Conservation (phyloP, 1,139 yeast species). For the Magnusiomyces paraingens region DNA sequence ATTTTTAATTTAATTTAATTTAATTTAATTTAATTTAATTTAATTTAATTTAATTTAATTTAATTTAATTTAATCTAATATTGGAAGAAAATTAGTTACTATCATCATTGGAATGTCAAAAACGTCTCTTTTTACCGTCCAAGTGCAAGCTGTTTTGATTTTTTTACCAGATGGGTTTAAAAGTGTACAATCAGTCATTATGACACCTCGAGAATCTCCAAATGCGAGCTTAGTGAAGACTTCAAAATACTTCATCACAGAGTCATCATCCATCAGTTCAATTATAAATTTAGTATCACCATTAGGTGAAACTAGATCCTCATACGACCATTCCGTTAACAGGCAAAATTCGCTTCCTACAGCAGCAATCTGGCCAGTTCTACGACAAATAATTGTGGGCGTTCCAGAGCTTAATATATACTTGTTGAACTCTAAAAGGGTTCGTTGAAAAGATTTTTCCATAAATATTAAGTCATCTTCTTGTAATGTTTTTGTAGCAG, state of each 20-base stretch:
- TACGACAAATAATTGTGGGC: conserved; percentile 90
- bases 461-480: conserved; percentile 88
- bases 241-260: conserved; percentile 85
- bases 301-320: conserved; percentile 18
- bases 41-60: too few species aligned
- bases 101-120: conserved; percentile 97
- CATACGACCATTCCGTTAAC: conserved; percentile 58
- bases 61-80: conserved; percentile 11
- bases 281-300: conserved; percentile 58
- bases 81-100: conserved; percentile 51
- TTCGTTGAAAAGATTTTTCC: conserved; percentile 92
- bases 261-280: conserved; percentile 79
- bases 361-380: conserved; percentile 93
- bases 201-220: conserved; percentile 81
- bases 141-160: conserved; percentile 71
- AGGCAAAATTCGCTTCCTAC: conserved; percentile 88
- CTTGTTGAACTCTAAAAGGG: conserved; percentile 77
- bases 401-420: conserved; percentile 81
- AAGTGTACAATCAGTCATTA: conserved; percentile 79
- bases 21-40: too few species aligned
- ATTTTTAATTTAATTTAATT: too few species aligned
- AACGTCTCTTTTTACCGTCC: conserved; percentile 85
- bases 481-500: conserved; percentile 79
- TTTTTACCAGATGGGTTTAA: conserved; percentile 46
- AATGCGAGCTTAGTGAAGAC: conserved; percentile 80